phyloP scores from a whole-genome alignment of 2,329 filamentous ascomycete genomes.

The Colletotrichum sp. region DNA sequence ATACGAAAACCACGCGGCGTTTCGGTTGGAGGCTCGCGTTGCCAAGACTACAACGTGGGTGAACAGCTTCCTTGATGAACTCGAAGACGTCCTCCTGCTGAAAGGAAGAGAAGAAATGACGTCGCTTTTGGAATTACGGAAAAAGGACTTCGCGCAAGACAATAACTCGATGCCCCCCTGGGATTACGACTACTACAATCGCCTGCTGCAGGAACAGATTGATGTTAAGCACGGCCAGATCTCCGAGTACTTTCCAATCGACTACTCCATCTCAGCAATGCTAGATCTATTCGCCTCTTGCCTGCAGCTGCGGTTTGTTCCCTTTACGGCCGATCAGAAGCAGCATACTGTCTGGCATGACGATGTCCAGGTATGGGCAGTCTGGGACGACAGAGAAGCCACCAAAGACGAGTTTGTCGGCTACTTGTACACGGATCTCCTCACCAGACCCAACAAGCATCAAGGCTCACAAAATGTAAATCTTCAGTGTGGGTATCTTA shows the following conservation, averaged over 20 bases:
- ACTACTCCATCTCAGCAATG: background rate
- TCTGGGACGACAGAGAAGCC: background rate
- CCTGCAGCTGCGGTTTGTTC: accelerated
- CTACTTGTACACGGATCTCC: background rate
- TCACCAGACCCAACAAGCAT: background rate
- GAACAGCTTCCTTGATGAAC: background rate
- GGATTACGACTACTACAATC: background rate
- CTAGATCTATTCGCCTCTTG: background rate
- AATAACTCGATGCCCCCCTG: background rate
- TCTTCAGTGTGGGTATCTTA: background rate
- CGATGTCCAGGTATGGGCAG: background rate
- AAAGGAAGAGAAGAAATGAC: background rate
- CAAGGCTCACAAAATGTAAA: background rate
- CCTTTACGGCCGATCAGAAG: background rate
- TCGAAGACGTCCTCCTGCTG: background rate
- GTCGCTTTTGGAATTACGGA: accelerated
- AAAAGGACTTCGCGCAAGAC: background rate
- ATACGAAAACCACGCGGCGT: background rate
- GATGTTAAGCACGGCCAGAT: background rate
- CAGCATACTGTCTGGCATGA: accelerated
- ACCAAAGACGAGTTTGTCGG: background rate
- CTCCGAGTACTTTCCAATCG: background rate
- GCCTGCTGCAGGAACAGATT: background rate
- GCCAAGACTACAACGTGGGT: background rate
- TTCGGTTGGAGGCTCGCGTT: background rate